phyloP scores from a whole-genome alignment of 2,329 filamentous ascomycete species.

The Fusarium nodosum region DNA sequence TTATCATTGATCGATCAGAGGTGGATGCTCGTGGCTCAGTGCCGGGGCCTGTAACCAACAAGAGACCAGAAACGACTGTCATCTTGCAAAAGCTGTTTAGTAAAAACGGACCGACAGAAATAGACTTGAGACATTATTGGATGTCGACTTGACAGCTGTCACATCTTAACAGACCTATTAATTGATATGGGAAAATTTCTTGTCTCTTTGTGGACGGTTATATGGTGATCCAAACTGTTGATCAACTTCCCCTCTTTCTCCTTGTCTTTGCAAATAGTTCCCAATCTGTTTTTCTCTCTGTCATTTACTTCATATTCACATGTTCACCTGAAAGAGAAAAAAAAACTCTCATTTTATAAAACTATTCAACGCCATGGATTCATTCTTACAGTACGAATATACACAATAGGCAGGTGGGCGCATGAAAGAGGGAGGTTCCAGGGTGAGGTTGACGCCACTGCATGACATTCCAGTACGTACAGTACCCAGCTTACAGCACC shows the following conservation, averaged over 20 bases:
- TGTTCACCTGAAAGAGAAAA: background rate
- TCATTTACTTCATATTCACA: background rate
- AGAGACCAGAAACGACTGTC: slow-evolving; percentile 15
- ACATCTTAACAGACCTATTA: slow-evolving; percentile 17
- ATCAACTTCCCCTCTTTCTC: background rate
- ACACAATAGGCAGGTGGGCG: slow-evolving; percentile 33
- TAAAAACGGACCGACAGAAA: slow-evolving; percentile 15
- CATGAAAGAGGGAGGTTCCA: slow-evolving; percentile 12
- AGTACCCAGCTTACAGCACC: slow-evolving; percentile 2
- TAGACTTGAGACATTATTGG: slow-evolving; percentile 20
- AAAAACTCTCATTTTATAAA: background rate
- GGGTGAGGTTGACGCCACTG: slow-evolving; percentile 25
- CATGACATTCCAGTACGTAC: slow-evolving; percentile 20
- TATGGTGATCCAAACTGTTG: background rate
- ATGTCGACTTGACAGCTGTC: slow-evolving; percentile 27
- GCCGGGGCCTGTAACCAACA: slow-evolving; percentile 17
- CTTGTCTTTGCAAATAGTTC: background rate
- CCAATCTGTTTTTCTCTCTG: too few species aligned
- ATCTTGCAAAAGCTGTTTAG: slow-evolving; percentile 10
- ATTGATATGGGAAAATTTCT: slow-evolving; percentile 4
- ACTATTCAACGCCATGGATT: slow-evolving; percentile 5
- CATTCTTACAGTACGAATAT: slow-evolving; percentile 7
- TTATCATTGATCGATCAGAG: slow-evolving; percentile 35
- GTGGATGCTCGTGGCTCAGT: slow-evolving; percentile 23
- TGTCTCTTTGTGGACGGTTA: background rate